Evolutionary conservation across 2,329 filamentous ascomycete genomes (phyloP).

Genomic region (Beauveria sp.): DNA sequence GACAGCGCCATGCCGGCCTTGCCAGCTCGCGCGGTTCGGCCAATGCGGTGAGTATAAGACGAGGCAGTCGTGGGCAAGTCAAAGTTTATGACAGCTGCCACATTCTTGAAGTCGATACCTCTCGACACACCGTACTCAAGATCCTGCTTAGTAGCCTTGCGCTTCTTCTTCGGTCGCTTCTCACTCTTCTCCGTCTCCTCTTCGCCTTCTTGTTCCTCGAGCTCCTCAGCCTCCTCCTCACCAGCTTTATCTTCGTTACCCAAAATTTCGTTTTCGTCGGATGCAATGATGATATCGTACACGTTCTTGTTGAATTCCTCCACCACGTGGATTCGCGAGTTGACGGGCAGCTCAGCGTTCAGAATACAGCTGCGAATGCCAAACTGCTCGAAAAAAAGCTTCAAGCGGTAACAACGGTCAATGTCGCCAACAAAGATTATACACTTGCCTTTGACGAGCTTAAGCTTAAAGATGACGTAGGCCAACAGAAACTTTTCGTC

Average conservation of each 20-base stretch:
- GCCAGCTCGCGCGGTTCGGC: conserved; percentile 83
- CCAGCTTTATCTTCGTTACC: conserved; percentile 49
- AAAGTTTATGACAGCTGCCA: conserved; percentile 92
- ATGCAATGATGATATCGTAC: conserved; percentile 97
- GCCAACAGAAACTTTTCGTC: conserved; percentile 92
- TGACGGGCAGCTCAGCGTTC: conserved; percentile 90
- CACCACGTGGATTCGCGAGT: conserved; percentile 87
- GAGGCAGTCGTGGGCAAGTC: conserved; percentile 83
- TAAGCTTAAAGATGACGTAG: conserved; percentile 92
- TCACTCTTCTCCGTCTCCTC: conserved; percentile 20
- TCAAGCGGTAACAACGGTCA: conserved; percentile 81
- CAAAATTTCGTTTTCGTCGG: conserved; percentile 74
- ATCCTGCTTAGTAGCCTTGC: conserved; percentile 57
- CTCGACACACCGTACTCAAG: conserved; percentile 93
- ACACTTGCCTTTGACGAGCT: conserved; percentile 87
- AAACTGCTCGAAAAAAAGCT: conserved; percentile 94
- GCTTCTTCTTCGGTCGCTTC: conserved; percentile 47
- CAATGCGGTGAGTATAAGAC: conserved; percentile 95
- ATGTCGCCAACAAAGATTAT: conserved; percentile 69
- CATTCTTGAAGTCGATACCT: conserved; percentile 91
- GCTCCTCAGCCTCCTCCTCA: conserved; percentile 32
- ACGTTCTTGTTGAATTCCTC: conserved; percentile 95
- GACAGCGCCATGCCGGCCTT: conserved; percentile 93
- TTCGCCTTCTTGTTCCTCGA: conserved; percentile 33
- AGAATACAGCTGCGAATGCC: conserved; percentile 88